A percentile compares a stretch with the other conserved stretches of the same genome.
Conservation (phyloP, 441 rosid genomes). For the Daphne laureola region DNA sequence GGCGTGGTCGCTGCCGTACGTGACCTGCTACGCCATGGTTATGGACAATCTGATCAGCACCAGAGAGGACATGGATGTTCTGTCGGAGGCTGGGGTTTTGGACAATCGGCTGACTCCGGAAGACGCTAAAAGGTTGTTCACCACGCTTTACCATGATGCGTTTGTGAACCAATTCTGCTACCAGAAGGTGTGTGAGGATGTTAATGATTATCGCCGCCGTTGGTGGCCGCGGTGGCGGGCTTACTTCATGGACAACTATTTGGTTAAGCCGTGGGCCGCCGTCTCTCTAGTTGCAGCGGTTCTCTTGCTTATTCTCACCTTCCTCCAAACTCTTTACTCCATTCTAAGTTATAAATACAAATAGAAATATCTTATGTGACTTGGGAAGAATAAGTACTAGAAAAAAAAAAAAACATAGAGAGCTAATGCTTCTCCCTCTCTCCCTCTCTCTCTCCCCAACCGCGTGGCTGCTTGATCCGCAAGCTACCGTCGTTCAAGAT, state of each 20-base stretch:
- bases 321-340: constrained; percentile 3
- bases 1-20: constrained; percentile 9
- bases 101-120: constrained; percentile 23
- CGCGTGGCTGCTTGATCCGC: no score
- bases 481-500: no score
- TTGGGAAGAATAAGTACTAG: no score
- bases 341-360: no score
- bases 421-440: no score
- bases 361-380: no score
- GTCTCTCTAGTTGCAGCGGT: constrained; percentile 15
- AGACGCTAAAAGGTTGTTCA: constrained; percentile 24
- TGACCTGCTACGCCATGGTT: constrained; percentile 24
- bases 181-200: constrained; percentile 10
- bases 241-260: constrained; percentile 9
- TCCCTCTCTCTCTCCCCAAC: no score
- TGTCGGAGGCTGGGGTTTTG: constrained; percentile 12
- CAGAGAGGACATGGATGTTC: constrained; percentile 16
- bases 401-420: no score
- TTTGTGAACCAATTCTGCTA: constrained; percentile 15
- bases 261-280: constrained; percentile 20
- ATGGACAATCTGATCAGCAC: constrained; percentile 26
- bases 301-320: constrained; percentile 10
- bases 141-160: constrained; percentile 24
- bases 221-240: constrained; percentile 21
- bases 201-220: constrained; percentile 12